phyloP scores from a whole-genome alignment of 257 asterid genomes.

The Primulina huaijiensis region DNA sequence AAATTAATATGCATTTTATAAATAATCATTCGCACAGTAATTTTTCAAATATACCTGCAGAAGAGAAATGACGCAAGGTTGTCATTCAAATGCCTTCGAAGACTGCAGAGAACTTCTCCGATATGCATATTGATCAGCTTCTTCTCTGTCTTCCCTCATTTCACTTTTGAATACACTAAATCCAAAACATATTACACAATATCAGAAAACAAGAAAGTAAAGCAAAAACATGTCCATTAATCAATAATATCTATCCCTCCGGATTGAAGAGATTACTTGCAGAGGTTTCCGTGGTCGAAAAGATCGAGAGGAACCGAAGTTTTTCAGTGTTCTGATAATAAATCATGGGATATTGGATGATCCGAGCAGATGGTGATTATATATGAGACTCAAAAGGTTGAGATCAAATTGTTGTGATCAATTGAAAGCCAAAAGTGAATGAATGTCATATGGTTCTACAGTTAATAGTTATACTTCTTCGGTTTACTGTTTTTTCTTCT shows the following conservation, averaged over 20 bases:
- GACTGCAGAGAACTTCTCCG: conserved; percentile 65
- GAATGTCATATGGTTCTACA: neutral
- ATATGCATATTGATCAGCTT: conserved; percentile 62
- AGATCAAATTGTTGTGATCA: neutral
- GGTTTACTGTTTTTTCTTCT: no score
- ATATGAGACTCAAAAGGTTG: no score
- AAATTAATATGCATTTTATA: no score
- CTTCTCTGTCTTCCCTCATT: conserved; percentile 38
- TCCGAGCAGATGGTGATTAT: neutral
- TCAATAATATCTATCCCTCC: no score
- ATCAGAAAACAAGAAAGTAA: conserved; percentile 25
- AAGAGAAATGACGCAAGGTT: conserved; percentile 44
- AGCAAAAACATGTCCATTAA: neutral
- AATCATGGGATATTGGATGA: neutral
- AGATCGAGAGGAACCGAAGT: neutral
- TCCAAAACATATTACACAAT: conserved; percentile 26
- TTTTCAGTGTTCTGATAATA: neutral
- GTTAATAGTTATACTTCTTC: no score
- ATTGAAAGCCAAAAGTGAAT: neutral
- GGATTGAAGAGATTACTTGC: neutral
- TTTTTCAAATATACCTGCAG: no score
- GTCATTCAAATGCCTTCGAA: conserved; percentile 58
- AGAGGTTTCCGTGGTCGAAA: neutral
- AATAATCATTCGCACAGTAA: no score
- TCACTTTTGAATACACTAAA: conserved; percentile 85